phyloP scores from a whole-genome alignment of 2,329 filamentous ascomycete genomes.

The Alternaria sp. region DNA sequence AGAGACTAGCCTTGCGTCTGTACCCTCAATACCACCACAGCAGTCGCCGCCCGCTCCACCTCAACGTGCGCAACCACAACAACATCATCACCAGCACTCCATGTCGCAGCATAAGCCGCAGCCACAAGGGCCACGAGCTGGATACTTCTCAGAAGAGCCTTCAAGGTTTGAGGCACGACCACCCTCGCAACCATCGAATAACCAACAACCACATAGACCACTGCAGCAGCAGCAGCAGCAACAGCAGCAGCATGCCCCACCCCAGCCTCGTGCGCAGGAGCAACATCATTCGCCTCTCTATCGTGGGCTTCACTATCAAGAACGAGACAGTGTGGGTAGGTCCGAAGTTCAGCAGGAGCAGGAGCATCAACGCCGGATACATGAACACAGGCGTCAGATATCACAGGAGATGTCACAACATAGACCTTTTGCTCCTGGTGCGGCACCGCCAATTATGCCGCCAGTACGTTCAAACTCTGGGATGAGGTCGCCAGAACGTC shows the following conservation, averaged over 20 bases:
- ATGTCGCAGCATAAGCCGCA: slow-evolving; percentile 41
- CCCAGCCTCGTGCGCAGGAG: slow-evolving; percentile 39
- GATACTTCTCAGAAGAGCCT: slow-evolving; percentile 48
- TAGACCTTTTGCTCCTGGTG: slow-evolving; percentile 33
- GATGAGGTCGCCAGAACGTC: slow-evolving; percentile 43
- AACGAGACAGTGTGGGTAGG: slow-evolving; percentile 36
- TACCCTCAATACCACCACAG: slow-evolving; percentile 40
- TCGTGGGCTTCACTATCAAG: slow-evolving; percentile 35
- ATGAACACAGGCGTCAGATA: slow-evolving; percentile 41
- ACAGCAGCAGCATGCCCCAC: slow-evolving; percentile 33
- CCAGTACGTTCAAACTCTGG: slow-evolving; percentile 38
- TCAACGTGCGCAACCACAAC: slow-evolving; percentile 35
- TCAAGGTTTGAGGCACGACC: slow-evolving; percentile 41
- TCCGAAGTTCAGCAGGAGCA: slow-evolving; percentile 43
- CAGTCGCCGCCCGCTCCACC: slow-evolving; percentile 42
- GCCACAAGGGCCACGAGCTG: slow-evolving; percentile 42
- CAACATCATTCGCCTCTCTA: slow-evolving; percentile 38
- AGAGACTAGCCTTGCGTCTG: slow-evolving; percentile 38
- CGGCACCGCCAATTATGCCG: slow-evolving; percentile 29
- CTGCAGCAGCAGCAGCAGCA: slow-evolving; percentile 37
- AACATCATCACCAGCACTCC: slow-evolving; percentile 39
- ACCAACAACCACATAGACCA: slow-evolving; percentile 30
- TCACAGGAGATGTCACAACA: slow-evolving; percentile 44
- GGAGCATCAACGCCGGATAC: slow-evolving; percentile 38
- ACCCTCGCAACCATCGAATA: slow-evolving; percentile 37